Conservation (phyloP, 306 rosid species). For the Castanea sativa region DNA sequence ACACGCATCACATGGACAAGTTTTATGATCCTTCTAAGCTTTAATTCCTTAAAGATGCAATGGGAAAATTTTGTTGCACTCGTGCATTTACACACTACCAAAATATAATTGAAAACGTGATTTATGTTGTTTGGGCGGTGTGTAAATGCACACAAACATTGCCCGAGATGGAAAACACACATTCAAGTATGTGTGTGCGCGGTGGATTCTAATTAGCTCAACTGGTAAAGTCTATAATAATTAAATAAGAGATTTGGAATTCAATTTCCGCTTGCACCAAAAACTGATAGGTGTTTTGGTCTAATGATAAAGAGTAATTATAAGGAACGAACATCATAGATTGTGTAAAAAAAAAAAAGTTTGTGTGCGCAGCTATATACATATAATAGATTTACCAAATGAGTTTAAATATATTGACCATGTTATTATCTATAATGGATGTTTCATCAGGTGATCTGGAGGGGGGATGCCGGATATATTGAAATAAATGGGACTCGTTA, state of each 20-base stretch:
- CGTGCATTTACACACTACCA: background rate
- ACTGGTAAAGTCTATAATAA: no score
- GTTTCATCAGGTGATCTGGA: constrained; percentile 57
- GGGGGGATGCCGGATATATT: constrained; percentile 55
- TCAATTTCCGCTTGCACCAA: no score
- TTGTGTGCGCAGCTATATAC: no score
- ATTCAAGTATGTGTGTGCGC: no score
- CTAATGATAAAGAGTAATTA: no score
- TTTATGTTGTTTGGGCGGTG: no score
- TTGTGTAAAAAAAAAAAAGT: no score
- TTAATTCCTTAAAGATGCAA: background rate
- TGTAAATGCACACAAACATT: background rate
- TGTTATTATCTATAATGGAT: background rate
- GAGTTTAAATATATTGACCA: background rate
- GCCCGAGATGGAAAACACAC: no score
- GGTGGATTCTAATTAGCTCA: background rate
- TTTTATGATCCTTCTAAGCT: background rate
- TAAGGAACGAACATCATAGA: no score
- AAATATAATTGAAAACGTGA: no score
- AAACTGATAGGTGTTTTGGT: background rate
- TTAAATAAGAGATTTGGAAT: no score
- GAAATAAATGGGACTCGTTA: constrained; percentile 57
- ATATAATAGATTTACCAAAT: background rate
- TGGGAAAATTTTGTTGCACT: background rate
- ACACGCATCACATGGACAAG: background rate